phyloP scores from a whole-genome alignment of 2,329 filamentous ascomycete genomes.

The Claviceps capensis region DNA sequence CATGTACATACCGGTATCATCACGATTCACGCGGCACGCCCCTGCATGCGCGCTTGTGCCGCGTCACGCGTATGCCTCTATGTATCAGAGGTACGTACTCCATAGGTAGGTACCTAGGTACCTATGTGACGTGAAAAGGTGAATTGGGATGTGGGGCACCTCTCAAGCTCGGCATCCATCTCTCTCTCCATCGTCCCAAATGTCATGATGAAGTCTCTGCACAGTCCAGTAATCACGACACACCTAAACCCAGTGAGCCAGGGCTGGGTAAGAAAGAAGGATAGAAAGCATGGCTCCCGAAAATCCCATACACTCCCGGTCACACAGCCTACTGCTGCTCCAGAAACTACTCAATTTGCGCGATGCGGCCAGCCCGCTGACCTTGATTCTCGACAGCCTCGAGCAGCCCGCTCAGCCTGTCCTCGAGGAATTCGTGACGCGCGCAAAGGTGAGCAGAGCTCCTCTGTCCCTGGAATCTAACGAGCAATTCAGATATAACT shows the following conservation, averaged over 20 bases:
- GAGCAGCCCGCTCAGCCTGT: slow-evolving; percentile 66
- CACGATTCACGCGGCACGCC: too few species aligned
- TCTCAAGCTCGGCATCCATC: not conserved
- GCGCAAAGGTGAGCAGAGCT: slow-evolving; percentile 48
- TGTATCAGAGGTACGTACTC: not conserved
- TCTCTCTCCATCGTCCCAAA: not conserved
- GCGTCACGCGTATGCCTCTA: too few species aligned
- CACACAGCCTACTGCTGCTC: slow-evolving; percentile 72
- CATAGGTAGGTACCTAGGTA: not conserved
- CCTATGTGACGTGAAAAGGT: not conserved
- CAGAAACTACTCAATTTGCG: slow-evolving; percentile 69
- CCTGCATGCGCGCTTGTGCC: too few species aligned
- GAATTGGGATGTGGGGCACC: not conserved
- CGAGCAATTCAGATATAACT: too few species aligned
- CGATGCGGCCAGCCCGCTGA: slow-evolving; percentile 74
- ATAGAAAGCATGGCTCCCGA: slow-evolving; percentile 37
- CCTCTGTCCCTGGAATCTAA: not conserved
- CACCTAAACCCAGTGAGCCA: not conserved
- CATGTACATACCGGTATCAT: too few species aligned
- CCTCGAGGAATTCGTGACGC: slow-evolving; percentile 56
- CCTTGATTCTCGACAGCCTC: slow-evolving; percentile 69
- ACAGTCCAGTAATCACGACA: not conserved
- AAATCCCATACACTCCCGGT: slow-evolving; percentile 54
- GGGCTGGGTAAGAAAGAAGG: not conserved
- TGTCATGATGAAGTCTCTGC: not conserved